Percentiles rank a stretch among this genome's conserved stretches.
Conservation (phyloP, 2,329 filamentous ascomycete genomes). For the Fusarium penzigii region DNA sequence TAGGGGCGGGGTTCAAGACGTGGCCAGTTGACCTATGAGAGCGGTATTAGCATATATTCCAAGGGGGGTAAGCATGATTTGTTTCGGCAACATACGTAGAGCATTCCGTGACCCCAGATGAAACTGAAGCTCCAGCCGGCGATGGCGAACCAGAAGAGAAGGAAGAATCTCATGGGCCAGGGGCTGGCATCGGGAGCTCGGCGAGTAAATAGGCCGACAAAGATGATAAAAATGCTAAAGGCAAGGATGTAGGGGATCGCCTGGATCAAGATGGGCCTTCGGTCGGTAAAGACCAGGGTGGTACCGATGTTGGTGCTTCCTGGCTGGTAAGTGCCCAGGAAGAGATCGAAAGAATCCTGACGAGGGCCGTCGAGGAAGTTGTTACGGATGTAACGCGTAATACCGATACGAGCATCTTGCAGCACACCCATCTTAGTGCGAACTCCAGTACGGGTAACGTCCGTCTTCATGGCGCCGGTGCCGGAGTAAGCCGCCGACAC, state of each 20-base stretch:
- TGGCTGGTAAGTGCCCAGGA: conserved; percentile 83
- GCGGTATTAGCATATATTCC: conserved; percentile 8
- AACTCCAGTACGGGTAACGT: conserved; percentile 91
- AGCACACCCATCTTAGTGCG: conserved; percentile 83
- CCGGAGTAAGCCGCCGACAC: conserved; percentile 92
- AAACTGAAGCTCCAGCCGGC: conserved; percentile 75
- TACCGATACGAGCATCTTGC: conserved; percentile 83
- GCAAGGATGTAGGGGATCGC: conserved; percentile 89
- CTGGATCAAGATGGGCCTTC: conserved; percentile 83
- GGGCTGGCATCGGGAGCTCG: conserved; percentile 71
- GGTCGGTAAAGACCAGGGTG: conserved; percentile 77
- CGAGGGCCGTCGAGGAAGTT: conserved; percentile 93
- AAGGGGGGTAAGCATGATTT: neutral
- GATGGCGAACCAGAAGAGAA: conserved; percentile 73
- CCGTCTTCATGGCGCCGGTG: conserved; percentile 96
- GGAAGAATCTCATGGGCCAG: conserved; percentile 81
- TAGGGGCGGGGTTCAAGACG: conserved; percentile 89
- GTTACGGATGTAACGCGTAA: conserved; percentile 88
- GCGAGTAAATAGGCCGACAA: conserved; percentile 73
- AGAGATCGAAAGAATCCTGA: conserved; percentile 94
- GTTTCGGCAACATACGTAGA: conserved; percentile 72
- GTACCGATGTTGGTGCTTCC: conserved; percentile 70
- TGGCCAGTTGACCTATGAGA: conserved; percentile 87
- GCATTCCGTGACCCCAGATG: conserved; percentile 80
- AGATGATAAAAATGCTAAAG: conserved; percentile 80